These are phyloP conservation scores for Mangifera indica DNA, from an alignment of 345 rosid species.

Conservation along the genomic window DNA sequence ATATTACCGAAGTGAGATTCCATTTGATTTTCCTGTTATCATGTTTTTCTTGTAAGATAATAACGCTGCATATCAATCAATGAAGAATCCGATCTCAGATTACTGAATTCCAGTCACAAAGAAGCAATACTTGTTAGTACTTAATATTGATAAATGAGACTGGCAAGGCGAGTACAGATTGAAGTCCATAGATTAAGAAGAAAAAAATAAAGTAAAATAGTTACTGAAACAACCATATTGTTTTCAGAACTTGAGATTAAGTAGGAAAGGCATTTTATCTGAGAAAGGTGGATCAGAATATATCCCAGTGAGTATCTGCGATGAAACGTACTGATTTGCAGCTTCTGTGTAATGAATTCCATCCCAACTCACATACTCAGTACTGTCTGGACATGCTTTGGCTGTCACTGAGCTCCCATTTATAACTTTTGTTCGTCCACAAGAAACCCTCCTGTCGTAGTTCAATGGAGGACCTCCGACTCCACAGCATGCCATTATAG, in stretches of 20 bases:
- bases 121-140: slow-evolving; percentile 9
- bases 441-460: slow-evolving; percentile 59
- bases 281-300: slow-evolving; percentile 85
- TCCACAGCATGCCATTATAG: slow-evolving; percentile 95
- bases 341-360: slow-evolving; percentile 96
- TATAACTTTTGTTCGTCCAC: slow-evolving; percentile 84
- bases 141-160: slow-evolving; percentile 14
- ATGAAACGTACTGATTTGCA: slow-evolving; percentile 68
- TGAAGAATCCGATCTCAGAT: background rate
- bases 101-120: slow-evolving; percentile 15
- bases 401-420: slow-evolving; percentile 61
- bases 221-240: slow-evolving; percentile 8
- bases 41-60: background rate
- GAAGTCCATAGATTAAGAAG: background rate
- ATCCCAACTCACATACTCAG: slow-evolving; percentile 90
- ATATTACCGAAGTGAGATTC: too few relatives aligned
- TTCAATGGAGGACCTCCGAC: slow-evolving; percentile 80
- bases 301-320: slow-evolving; percentile 78
- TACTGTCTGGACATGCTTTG: slow-evolving; percentile 72
- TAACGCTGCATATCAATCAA: background rate
- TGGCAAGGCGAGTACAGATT: slow-evolving; percentile 5
- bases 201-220: slow-evolving; percentile 15
- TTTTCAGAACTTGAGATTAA: slow-evolving; percentile 63
- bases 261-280: slow-evolving; percentile 80
- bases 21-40: background rate